Evolutionary conservation across 257 asterid genomes (phyloP).

Genomic region (Nicotiana tabacum): DNA sequence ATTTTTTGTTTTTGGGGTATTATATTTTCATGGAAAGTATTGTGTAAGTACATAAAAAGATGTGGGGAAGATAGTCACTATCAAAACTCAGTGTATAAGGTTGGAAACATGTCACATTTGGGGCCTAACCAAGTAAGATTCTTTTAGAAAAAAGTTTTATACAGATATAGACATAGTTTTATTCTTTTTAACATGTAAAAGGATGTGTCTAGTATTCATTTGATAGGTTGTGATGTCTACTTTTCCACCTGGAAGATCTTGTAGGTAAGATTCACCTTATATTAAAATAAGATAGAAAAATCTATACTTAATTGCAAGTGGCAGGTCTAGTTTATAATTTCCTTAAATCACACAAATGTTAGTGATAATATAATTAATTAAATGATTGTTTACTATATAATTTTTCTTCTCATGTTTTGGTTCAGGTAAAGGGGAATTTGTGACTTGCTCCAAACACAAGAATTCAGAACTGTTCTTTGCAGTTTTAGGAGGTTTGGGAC

Average conservation of each 20-base stretch:
- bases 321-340: neutral
- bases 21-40: neutral
- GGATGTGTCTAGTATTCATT: neutral
- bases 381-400: neutral
- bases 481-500: constrained; percentile 65
- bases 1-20: neutral
- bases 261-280: constrained; percentile 21
- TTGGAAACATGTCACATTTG: constrained; percentile 11
- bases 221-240: neutral
- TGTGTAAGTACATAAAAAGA: neutral
- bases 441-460: constrained; percentile 39
- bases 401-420: neutral
- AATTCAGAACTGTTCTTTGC: constrained; percentile 45
- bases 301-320: constrained; percentile 19
- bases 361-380: neutral
- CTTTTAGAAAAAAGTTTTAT: neutral
- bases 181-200: neutral
- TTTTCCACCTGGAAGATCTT: constrained; percentile 20
- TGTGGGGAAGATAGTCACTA: neutral
- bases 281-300: neutral
- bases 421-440: constrained; percentile 45
- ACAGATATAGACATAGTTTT: neutral
- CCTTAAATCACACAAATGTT: neutral
- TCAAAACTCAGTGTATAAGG: neutral
- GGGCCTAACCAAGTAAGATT: neutral